Evolutionary conservation across 2,329 filamentous ascomycete genomes (phyloP).

Genomic region (Fusarium tupiense): DNA sequence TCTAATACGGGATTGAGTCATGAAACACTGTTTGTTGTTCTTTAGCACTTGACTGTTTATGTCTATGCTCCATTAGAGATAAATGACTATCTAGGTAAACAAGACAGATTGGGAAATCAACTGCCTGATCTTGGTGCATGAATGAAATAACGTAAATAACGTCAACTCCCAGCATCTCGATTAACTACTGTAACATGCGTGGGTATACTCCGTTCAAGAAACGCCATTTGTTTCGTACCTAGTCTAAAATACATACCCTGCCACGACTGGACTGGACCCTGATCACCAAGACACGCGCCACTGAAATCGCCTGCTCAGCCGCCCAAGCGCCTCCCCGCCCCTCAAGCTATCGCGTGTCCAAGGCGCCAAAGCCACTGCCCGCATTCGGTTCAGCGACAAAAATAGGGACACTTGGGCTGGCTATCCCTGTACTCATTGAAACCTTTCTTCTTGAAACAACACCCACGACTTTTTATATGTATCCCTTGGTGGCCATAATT

Average conservation of each 20-base stretch:
- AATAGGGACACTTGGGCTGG: conserved; percentile 31
- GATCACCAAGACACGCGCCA: conserved; percentile 33
- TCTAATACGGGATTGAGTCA: neutral
- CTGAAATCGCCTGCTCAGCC: conserved; percentile 32
- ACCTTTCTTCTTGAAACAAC: conserved; percentile 25
- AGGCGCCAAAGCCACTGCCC: conserved; percentile 34
- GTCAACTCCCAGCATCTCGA: neutral
- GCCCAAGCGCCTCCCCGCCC: conserved; percentile 26
- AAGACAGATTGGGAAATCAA: neutral
- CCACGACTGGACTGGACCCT: conserved; percentile 20
- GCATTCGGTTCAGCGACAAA: conserved; percentile 30
- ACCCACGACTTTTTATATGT: conserved; percentile 6
- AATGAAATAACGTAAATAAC: neutral
- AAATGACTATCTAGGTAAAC: neutral
- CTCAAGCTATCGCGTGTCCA: conserved; percentile 9
- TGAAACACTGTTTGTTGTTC: neutral
- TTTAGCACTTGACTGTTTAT: neutral
- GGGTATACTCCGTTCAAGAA: conserved; percentile 12
- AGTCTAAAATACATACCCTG: conserved; percentile 20
- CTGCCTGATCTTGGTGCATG: neutral
- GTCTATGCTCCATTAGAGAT: neutral
- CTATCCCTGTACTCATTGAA: conserved; percentile 22
- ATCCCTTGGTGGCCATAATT: conserved; percentile 11
- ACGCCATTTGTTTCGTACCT: conserved; percentile 32
- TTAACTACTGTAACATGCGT: conserved; percentile 1